Evolutionary conservation across 192 early-diverging fungal genomes (phyloP).

Genomic region (Thoreauomyces humboldtii): DNA sequence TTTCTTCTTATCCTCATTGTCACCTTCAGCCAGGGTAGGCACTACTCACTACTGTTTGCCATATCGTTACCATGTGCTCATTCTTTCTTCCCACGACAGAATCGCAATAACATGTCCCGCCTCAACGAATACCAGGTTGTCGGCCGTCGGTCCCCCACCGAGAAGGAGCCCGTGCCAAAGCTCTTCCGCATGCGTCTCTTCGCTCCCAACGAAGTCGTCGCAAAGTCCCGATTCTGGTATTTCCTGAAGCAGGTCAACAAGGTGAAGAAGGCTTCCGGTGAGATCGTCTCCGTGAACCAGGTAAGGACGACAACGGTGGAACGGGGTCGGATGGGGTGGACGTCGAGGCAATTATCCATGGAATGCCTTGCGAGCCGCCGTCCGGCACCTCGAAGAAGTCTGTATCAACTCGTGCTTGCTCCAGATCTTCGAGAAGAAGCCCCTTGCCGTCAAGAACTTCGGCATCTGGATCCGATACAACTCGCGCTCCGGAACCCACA

Average conservation of each 20-base stretch:
- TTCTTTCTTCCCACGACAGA: neutral
- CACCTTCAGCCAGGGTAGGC: neutral
- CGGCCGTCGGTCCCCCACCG: slow-evolving; percentile 91
- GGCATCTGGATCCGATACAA: slow-evolving; percentile 99
- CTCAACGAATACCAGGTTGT: slow-evolving; percentile 76
- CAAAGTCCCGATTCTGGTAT: slow-evolving; percentile 99
- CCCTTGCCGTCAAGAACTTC: slow-evolving; percentile 92
- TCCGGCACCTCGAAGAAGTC: no score
- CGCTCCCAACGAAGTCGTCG: slow-evolving; percentile 96
- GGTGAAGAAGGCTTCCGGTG: slow-evolving; percentile 98
- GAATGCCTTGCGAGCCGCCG: no score
- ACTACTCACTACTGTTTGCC: no score
- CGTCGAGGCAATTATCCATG: no score
- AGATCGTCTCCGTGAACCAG: slow-evolving; percentile 97
- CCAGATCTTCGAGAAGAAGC: slow-evolving; percentile 94
- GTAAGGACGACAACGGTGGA: slow-evolving; percentile 46
- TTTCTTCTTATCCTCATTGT: neutral
- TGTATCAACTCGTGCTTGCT: no score
- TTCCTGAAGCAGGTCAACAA: slow-evolving; percentile 98
- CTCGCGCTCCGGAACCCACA: slow-evolving; percentile 99
- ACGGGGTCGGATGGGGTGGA: neutral
- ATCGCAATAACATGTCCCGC: slow-evolving; percentile 38
- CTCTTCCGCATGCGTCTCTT: slow-evolving; percentile 99
- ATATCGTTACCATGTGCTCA: no score
- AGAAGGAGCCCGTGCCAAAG: slow-evolving; percentile 88